Percentiles rank a stretch among this genome's conserved stretches.
Evolutionary conservation across 2,329 filamentous ascomycete genomes (phyloP).

Genomic region (Talaromyces sp.): DNA sequence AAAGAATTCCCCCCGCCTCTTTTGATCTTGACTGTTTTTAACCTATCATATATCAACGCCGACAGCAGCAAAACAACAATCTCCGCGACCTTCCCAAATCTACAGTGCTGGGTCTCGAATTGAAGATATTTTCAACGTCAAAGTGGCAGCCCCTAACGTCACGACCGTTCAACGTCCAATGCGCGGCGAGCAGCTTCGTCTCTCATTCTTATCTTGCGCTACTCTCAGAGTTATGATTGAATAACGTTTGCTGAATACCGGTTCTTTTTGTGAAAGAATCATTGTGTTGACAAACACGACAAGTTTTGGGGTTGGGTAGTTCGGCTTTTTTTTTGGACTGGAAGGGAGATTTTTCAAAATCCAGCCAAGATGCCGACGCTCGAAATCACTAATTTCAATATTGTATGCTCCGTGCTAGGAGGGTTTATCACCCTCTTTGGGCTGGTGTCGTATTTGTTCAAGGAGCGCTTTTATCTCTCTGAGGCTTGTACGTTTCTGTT

Average conservation of each 20-base stretch:
- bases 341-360: neutral
- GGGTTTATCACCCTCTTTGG: constrained; percentile 90
- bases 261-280: constrained; percentile 7
- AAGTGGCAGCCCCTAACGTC: constrained; percentile 10
- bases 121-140: neutral
- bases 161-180: neutral
- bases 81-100: neutral
- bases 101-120: neutral
- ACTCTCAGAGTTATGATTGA: constrained; percentile 29
- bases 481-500: constrained; percentile 67
- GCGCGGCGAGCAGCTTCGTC: neutral
- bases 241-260: constrained; percentile 34
- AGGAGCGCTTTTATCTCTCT: constrained; percentile 86
- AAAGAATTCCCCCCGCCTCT: neutral
- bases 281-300: neutral
- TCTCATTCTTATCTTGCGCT: constrained; percentile 11
- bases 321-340: neutral
- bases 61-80: neutral
- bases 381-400: constrained; percentile 73
- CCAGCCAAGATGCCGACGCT: constrained; percentile 56
- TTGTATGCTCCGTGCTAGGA: constrained; percentile 73
- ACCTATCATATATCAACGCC: neutral
- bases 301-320: neutral
- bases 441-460: constrained; percentile 81
- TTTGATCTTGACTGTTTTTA: neutral